A percentile compares a stretch with the other conserved stretches of the same genome.
phyloP scores from a whole-genome alignment of 2,329 filamentous ascomycete genomes.

The Arthroderma sp. region DNA sequence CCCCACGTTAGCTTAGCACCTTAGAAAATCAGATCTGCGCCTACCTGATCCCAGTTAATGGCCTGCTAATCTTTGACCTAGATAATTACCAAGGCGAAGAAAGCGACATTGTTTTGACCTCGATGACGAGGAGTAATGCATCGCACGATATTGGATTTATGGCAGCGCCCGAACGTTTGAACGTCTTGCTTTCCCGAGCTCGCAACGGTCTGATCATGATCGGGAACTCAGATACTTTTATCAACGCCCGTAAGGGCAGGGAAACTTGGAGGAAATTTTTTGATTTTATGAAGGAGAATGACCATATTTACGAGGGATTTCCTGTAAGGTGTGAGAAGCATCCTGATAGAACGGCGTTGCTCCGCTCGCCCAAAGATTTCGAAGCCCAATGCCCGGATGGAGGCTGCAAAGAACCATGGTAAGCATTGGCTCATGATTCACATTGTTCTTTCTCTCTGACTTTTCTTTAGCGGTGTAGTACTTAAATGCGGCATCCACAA shows the following conservation, averaged over 20 bases:
- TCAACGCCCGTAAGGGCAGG: conserved; percentile 43
- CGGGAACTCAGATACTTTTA: conserved; percentile 56
- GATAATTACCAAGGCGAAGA: conserved; percentile 74
- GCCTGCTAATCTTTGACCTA: conserved; percentile 17
- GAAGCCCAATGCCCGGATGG: conserved; percentile 52
- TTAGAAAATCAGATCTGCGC: not conserved
- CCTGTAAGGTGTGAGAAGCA: conserved; percentile 50
- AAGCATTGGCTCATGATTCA: conserved; percentile 15
- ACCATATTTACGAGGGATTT: conserved; percentile 46
- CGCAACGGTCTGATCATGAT: conserved; percentile 54
- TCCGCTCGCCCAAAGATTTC: conserved; percentile 46
- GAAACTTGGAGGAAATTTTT: conserved; percentile 47
- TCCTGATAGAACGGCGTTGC: conserved; percentile 33
- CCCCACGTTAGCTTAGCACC: too few species aligned
- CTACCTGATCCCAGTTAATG: not conserved
- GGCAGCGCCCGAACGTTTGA: conserved; percentile 49
- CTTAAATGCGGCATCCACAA: conserved; percentile 46
- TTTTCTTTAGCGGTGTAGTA: conserved; percentile 8
- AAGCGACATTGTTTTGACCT: conserved; percentile 56
- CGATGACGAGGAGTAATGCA: conserved; percentile 53
- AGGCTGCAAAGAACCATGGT: conserved; percentile 54
- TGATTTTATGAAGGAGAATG: conserved; percentile 37
- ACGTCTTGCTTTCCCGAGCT: conserved; percentile 57
- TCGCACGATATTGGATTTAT: conserved; percentile 58
- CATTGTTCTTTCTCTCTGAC: not conserved